Conservation (phyloP, 305 asterid genomes). For the Solanum hybrid region DNA sequence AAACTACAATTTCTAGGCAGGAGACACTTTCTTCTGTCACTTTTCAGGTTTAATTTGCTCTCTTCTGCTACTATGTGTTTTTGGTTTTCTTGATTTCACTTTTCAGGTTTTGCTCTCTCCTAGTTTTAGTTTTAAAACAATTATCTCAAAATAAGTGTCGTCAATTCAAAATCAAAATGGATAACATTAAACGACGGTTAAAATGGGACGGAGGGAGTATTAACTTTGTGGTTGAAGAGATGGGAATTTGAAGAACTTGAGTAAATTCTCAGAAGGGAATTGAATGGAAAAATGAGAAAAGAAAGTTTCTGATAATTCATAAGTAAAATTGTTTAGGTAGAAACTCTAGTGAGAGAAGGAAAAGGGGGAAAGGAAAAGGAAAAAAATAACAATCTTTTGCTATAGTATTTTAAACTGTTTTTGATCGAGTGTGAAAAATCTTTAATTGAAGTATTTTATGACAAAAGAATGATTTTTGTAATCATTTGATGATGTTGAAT, state of each 20-base stretch:
- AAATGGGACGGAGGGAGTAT: neutral
- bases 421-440: neutral
- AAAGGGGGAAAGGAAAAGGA: neutral
- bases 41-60: constrained; percentile 35
- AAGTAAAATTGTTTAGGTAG: neutral
- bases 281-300: neutral
- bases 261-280: neutral
- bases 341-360: neutral
- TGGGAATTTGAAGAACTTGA: neutral
- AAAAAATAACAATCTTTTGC: neutral
- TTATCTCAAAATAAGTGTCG: neutral
- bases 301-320: neutral
- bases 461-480: neutral
- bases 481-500: neutral
- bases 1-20: constrained; percentile 18
- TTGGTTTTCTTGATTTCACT: neutral
- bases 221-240: neutral
- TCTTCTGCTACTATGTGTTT: neutral
- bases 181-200: neutral
- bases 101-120: neutral
- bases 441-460: neutral
- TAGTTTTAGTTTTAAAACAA: neutral
- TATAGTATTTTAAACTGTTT: neutral
- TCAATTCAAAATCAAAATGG: neutral
- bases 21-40: constrained; percentile 39